A percentile compares a stretch with the other conserved stretches of the same genome.
These are phyloP conservation scores for Arthrobotrys megalospora DNA, from an alignment of 2,329 filamentous ascomycete species.

Conservation along the genomic window DNA sequence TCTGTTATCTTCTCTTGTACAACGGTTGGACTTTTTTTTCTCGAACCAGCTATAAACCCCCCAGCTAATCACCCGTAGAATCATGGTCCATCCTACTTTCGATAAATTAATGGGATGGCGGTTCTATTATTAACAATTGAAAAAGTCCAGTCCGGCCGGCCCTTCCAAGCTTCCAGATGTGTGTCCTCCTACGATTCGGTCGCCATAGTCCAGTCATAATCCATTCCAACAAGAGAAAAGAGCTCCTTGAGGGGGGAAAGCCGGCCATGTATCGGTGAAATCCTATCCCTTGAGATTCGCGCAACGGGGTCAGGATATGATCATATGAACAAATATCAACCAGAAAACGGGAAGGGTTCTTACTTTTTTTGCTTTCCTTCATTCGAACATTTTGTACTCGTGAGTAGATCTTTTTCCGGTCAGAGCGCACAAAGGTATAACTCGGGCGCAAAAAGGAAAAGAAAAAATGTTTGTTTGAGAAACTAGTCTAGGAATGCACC, in stretches of 20 bases:
- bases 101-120: conserved; percentile 7
- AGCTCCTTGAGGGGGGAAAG: background rate
- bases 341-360: background rate
- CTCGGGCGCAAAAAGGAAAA: background rate
- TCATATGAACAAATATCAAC: background rate
- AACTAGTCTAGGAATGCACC: background rate
- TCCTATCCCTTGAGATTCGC: background rate
- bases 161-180: conserved; percentile 1
- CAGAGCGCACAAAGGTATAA: no score
- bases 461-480: background rate
- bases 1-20: background rate
- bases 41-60: conserved; percentile 1
- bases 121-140: conserved; percentile 9
- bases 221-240: background rate
- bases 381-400: background rate
- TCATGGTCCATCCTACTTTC: background rate
- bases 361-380: background rate
- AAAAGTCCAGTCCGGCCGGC: background rate
- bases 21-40: background rate
- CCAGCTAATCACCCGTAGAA: conserved; percentile 1
- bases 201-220: background rate
- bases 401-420: no score
- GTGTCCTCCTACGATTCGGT: conserved; percentile 13
- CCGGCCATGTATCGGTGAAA: background rate
- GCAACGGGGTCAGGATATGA: background rate